A percentile compares a stretch with the other conserved stretches of the same genome.
These are phyloP conservation scores for Sarocladium oryzae DNA, from an alignment of 2,329 filamentous ascomycete genomes.

Conservation along the genomic window DNA sequence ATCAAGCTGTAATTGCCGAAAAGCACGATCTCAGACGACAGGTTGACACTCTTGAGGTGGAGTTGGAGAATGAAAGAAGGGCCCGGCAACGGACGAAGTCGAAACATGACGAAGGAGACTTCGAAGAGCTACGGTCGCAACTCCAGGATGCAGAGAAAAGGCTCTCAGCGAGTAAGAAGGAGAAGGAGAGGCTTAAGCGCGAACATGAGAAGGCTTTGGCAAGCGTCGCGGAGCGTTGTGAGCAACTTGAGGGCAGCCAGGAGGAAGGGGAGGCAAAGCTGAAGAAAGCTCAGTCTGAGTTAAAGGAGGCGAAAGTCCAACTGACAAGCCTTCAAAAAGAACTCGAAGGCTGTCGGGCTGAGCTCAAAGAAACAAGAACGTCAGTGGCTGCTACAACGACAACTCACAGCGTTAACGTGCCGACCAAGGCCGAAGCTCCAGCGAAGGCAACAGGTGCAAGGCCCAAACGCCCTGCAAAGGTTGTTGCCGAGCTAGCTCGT, in stretches of 20 bases:
- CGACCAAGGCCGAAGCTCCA: conserved; percentile 3
- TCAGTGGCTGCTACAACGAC: background rate
- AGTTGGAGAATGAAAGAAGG: conserved; percentile 70
- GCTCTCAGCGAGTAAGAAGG: conserved; percentile 34
- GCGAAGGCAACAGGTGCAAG: background rate
- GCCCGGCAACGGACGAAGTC: conserved; percentile 25
- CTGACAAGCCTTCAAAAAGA: conserved; percentile 29
- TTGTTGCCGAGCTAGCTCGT: conserved; percentile 29
- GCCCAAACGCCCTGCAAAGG: conserved; percentile 29
- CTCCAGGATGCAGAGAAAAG: conserved; percentile 30
- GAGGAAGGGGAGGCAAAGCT: conserved; percentile 65
- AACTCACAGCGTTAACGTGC: background rate
- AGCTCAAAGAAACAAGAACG: conserved; percentile 30
- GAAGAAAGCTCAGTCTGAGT: conserved; percentile 61
- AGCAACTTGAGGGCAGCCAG: conserved; percentile 54
- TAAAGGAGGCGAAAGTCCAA: conserved; percentile 53
- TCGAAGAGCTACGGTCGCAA: conserved; percentile 34
- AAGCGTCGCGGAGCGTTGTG: conserved; percentile 45
- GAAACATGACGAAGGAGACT: conserved; percentile 29
- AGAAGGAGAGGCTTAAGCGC: conserved; percentile 38
- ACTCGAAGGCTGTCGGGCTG: conserved; percentile 31
- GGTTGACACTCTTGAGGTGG: conserved; percentile 68
- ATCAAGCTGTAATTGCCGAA: conserved; percentile 67
- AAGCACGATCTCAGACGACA: conserved; percentile 77
- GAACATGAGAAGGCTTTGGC: conserved; percentile 47